Evolutionary conservation across 345 rosid genomes (phyloP).

Genomic region (Salix exigua): DNA sequence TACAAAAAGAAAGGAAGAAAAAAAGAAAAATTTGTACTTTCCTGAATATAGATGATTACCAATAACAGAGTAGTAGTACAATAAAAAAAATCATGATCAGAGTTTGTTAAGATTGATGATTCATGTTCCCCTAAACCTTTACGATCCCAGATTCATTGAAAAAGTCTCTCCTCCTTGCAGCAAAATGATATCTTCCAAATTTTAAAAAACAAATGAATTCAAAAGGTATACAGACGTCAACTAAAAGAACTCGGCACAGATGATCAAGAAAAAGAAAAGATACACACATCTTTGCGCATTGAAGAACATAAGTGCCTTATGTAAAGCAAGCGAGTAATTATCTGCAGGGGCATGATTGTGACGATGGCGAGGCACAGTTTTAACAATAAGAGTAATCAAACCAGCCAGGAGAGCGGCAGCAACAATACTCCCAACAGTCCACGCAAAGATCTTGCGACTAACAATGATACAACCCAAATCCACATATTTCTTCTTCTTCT

Average conservation of each 20-base stretch:
- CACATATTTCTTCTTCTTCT: conserved; percentile 90
- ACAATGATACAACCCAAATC: conserved; percentile 96
- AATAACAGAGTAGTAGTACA: not conserved
- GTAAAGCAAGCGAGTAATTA: conserved; percentile 86
- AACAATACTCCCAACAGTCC: conserved; percentile 75
- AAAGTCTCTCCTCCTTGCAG: not conserved
- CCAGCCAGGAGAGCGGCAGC: conserved; percentile 63
- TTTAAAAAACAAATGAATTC: not conserved
- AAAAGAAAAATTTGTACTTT: not conserved
- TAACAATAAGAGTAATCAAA: conserved; percentile 69
- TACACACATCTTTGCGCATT: conserved; percentile 81
- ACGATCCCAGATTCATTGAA: not conserved
- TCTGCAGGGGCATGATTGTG: conserved; percentile 54
- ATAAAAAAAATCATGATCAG: not conserved
- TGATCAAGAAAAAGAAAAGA: not conserved
- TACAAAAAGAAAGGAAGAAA: not conserved
- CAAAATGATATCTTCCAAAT: not conserved
- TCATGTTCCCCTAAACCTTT: not conserved
- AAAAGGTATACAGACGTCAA: not conserved
- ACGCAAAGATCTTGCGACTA: conserved; percentile 89
- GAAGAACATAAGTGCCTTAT: conserved; percentile 97
- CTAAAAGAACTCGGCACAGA: not conserved
- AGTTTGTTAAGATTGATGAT: not conserved
- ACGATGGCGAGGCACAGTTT: conserved; percentile 77
- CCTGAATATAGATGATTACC: not conserved